These are phyloP conservation scores for Diplodia scrobiculata DNA, from an alignment of 2,329 filamentous ascomycete genomes.

Conservation along the genomic window DNA sequence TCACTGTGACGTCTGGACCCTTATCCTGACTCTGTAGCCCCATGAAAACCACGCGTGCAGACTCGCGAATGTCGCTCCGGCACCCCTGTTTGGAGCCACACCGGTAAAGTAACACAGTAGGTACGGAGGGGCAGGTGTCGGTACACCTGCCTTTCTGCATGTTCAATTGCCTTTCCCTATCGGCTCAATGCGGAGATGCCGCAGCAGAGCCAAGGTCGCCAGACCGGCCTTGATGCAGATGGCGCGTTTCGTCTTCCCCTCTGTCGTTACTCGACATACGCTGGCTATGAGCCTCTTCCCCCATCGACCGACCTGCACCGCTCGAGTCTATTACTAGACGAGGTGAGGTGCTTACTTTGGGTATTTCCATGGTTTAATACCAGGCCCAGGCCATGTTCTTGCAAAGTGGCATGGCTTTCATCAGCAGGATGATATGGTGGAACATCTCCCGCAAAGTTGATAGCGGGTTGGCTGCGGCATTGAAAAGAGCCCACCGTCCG, in stretches of 20 bases:
- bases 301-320: neutral
- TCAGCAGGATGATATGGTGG: neutral
- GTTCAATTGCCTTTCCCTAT: neutral
- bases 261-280: neutral
- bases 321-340: neutral
- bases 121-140: neutral
- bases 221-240: neutral
- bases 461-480: neutral
- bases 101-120: neutral
- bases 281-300: neutral
- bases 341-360: neutral
- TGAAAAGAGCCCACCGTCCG: neutral
- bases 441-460: neutral
- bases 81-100: neutral
- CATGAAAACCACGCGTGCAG: neutral
- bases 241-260: neutral
- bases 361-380: neutral
- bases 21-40: constrained; percentile 8
- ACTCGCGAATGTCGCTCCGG: neutral
- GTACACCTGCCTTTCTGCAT: constrained; percentile 12
- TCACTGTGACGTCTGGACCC: constrained; percentile 20
- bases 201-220: neutral
- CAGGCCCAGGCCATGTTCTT: neutral
- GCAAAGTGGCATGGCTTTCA: neutral
- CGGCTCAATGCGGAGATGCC: neutral